phyloP scores from a whole-genome alignment of 2,329 filamentous ascomycete species.

The Alternaria panax region DNA sequence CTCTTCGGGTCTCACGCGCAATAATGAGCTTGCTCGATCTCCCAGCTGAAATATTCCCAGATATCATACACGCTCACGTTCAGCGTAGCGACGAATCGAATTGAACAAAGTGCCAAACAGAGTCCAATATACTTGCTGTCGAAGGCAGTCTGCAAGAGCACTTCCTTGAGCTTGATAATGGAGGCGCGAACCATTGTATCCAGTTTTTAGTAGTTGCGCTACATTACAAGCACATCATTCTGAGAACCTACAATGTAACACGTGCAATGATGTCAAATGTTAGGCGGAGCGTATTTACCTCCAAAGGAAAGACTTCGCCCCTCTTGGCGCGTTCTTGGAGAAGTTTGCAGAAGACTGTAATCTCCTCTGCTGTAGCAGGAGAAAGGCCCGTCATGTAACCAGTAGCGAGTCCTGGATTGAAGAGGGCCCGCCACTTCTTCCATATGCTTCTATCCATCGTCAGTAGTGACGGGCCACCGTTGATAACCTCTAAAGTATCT shows the following conservation, averaged over 20 bases:
- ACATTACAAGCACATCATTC: background rate
- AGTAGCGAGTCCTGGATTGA: slow-evolving; percentile 44
- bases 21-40: background rate
- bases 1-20: background rate
- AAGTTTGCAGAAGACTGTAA: slow-evolving; percentile 20
- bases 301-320: slow-evolving; percentile 21
- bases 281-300: slow-evolving; percentile 21
- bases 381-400: slow-evolving; percentile 53
- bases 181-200: slow-evolving; percentile 15
- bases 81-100: slow-evolving; percentile 12
- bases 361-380: slow-evolving; percentile 24
- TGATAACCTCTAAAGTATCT: slow-evolving; percentile 12
- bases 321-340: slow-evolving; percentile 14
- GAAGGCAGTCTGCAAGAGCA: slow-evolving; percentile 19
- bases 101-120: slow-evolving; percentile 21
- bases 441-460: slow-evolving; percentile 25
- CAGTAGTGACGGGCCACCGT: slow-evolving; percentile 15
- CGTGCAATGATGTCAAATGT: slow-evolving; percentile 28
- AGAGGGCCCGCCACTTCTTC: slow-evolving; percentile 40
- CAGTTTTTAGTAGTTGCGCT: background rate
- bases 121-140: slow-evolving; percentile 22
- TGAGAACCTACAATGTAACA: slow-evolving; percentile 23
- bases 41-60: background rate
- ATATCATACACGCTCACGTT: background rate
- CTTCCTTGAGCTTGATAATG: slow-evolving; percentile 18